phyloP scores from a whole-genome alignment of 441 rosid genomes.

The Pelargonium cotyledonis region DNA sequence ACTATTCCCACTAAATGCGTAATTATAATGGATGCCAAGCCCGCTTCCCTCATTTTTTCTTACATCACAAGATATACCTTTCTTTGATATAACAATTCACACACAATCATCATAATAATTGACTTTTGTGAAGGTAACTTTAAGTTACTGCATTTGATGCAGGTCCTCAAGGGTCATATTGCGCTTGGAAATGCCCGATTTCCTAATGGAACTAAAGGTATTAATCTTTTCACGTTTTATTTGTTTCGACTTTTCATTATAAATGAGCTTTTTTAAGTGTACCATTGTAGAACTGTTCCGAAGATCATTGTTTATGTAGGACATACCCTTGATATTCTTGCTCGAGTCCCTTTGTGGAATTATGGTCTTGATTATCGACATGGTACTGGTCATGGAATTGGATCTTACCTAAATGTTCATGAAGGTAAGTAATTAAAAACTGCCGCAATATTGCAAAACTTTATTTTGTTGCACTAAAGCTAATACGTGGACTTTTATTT shows the following conservation, averaged over 20 bases:
- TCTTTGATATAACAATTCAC: no score
- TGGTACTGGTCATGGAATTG: conserved; percentile 98
- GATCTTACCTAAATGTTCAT: conserved; percentile 90
- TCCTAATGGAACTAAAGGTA: conserved; percentile 92
- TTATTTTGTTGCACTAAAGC: conserved; percentile 12
- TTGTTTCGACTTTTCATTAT: not conserved
- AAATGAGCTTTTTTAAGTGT: conserved; percentile 3
- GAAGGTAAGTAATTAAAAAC: conserved; percentile 52
- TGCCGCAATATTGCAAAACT: conserved; percentile 9
- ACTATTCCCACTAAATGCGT: no score
- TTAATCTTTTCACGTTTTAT: conserved; percentile 4
- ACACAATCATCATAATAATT: not conserved
- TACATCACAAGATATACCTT: no score
- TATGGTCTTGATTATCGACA: conserved; percentile 91
- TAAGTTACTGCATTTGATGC: conserved; percentile 6
- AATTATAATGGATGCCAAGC: no score
- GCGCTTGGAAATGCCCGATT: conserved; percentile 73
- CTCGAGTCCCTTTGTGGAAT: conserved; percentile 84
- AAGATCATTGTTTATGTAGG: conserved; percentile 34
- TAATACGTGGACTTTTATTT: not conserved
- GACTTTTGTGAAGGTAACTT: not conserved
- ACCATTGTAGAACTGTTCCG: not conserved
- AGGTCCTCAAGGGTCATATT: conserved; percentile 96
- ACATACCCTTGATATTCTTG: conserved; percentile 81
- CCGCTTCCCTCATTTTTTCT: no score